Base-by-base conservation (phyloP, 257 asterid genomes). In the Oldenlandia corymbosa region DNA sequence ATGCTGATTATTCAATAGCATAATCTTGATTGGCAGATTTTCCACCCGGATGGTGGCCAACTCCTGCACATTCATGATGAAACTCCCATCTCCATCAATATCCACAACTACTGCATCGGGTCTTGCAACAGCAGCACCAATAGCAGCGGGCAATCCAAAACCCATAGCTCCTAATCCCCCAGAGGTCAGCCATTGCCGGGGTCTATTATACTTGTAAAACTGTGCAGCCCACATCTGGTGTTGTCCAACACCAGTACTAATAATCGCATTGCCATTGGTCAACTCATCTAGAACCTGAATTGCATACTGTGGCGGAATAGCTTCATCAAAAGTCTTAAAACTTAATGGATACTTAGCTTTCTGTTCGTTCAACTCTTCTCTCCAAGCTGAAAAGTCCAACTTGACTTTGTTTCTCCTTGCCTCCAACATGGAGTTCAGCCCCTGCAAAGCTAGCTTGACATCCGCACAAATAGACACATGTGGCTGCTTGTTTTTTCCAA, bases 221-320 rank as follows among this genome's bases (percentile, higher is more conserved):
- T 88, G 97, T 0, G 97, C 97, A 20, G 96, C 79, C 96, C 97
- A 90, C 95, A 90, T 90, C 58, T 84, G 97, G 60, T 90, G 97
- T 68, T 90, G 97, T 57, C 97, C 97, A 5, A 88, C 96, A 10
- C 96, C 96, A 2, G 88, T 87, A 61, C 83, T 84, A 11, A 87
- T 71, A 62, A 90, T 84, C 4, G 93, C 96, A 4, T 82, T 78
- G 28, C 96, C 96, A 0, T 76, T 70, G 1, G 94, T 88, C 60
- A 90, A 69, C 62, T 90, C 97, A 60, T 88, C 93, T 2, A 90
- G 96, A 62, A 70, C 66, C 77, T 83, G 80, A 41, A 88, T 90
- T 0, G 91, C 96, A 54, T 79, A 79, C 55, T 90, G 95, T 2
- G 95, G 97, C 42, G 95, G 96, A 72, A 88, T 88, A 31, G 86